Percentiles rank a stretch among this genome's conserved stretches.
Conservation (phyloP, 1,284 basidiomycete species). For the Fomitiporia mediterranea region DNA sequence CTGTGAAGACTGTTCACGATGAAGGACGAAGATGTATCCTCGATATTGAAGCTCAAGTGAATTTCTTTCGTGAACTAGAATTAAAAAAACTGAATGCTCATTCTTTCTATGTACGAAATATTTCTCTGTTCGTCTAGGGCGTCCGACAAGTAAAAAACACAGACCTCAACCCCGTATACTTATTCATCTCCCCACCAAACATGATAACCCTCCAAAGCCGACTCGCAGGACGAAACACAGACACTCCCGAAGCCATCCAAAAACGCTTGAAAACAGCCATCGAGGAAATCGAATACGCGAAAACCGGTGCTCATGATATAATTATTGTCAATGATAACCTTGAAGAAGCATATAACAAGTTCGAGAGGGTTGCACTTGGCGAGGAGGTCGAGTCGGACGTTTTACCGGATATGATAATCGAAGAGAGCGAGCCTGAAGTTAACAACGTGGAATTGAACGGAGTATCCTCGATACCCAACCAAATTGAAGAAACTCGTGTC, state of each 20-base stretch:
- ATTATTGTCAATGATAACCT: slow-evolving; percentile 93
- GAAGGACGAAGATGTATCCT: slow-evolving; percentile 80
- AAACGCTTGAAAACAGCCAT: slow-evolving; percentile 80
- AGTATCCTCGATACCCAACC: too few relatives aligned
- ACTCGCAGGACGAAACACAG: slow-evolving; percentile 80
- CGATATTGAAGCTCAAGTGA: slow-evolving; percentile 94
- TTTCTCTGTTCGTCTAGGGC: slow-evolving; percentile 49
- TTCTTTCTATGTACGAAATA: not conserved
- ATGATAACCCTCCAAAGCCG: slow-evolving; percentile 64
- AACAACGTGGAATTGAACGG: too few relatives aligned
- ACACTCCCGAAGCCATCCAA: slow-evolving; percentile 69
- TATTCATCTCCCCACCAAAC: slow-evolving; percentile 91
- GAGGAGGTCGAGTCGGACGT: slow-evolving; percentile 47
- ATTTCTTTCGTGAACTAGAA: too few relatives aligned
- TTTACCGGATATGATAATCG: slow-evolving; percentile 37
- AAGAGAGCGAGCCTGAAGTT: not conserved
- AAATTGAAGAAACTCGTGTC: too few relatives aligned
- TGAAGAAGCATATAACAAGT: slow-evolving; percentile 72
- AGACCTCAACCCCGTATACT: slow-evolving; percentile 78
- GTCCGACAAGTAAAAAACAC: slow-evolving; percentile 84
- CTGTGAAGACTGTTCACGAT: slow-evolving; percentile 50
- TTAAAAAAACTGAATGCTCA: not conserved
- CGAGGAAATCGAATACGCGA: slow-evolving; percentile 85
- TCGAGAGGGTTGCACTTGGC: slow-evolving; percentile 71
- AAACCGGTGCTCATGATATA: slow-evolving; percentile 72